Evolutionary conservation across 2,329 filamentous ascomycete genomes (phyloP).

Genomic region (Balansia obtecta): DNA sequence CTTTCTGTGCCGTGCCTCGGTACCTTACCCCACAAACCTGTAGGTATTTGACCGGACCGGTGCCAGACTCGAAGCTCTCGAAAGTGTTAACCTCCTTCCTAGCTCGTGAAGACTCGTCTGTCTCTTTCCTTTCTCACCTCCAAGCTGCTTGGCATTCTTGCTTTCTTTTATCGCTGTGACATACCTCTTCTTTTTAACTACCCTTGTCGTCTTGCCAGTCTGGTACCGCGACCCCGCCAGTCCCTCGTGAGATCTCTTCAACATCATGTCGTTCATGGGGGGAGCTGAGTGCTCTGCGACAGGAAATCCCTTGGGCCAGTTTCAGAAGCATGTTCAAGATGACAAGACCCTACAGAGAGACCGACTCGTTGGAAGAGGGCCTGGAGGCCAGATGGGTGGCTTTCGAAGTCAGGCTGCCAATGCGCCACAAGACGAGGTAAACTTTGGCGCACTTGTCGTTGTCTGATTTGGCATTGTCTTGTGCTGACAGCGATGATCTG

Average conservation of each 20-base stretch:
- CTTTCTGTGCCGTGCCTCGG: slow-evolving; percentile 9
- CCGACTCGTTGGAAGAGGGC: slow-evolving; percentile 64
- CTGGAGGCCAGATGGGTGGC: slow-evolving; percentile 57
- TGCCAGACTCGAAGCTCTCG: neutral
- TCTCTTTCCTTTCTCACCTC: neutral
- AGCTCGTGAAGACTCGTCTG: neutral
- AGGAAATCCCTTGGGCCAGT: slow-evolving; percentile 91
- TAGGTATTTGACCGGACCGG: slow-evolving; percentile 3
- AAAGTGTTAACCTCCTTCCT: slow-evolving; percentile 1
- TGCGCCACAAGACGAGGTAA: slow-evolving; percentile 61
- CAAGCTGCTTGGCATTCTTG: neutral
- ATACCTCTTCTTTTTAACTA: neutral
- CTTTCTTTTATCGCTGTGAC: neutral
- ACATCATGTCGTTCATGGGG: slow-evolving; percentile 82
- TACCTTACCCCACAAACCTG: slow-evolving; percentile 9
- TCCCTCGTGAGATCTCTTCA: neutral
- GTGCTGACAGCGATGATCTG: neutral
- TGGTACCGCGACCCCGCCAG: neutral
- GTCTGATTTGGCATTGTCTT: neutral
- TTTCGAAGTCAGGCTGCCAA: slow-evolving; percentile 63
- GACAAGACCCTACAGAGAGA: slow-evolving; percentile 92
- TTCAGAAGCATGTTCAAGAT: slow-evolving; percentile 93
- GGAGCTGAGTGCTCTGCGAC: slow-evolving; percentile 94
- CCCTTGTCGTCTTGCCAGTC: neutral
- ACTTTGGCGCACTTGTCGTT: too few species aligned